phyloP scores from a whole-genome alignment of 2,329 filamentous ascomycete species.

The Sporothrix inflata region DNA sequence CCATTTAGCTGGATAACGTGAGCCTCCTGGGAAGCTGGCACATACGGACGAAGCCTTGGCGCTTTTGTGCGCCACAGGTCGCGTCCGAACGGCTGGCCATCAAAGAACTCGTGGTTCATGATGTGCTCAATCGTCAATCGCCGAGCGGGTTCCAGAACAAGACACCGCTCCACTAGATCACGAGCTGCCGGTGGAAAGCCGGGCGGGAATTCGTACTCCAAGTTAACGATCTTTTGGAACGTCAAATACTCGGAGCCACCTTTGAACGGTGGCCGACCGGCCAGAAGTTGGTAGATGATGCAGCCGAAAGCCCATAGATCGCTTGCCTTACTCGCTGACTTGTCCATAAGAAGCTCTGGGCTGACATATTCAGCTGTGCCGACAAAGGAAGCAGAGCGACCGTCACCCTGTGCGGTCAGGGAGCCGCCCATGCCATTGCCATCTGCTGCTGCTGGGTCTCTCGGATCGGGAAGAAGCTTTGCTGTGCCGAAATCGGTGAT shows the following conservation, averaged over 20 bases:
- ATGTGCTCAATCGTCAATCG: constrained; percentile 93
- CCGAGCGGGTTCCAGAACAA: constrained; percentile 84
- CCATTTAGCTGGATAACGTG: constrained; percentile 74
- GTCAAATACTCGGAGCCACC: constrained; percentile 94
- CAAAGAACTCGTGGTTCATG: constrained; percentile 94
- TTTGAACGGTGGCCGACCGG: constrained; percentile 97
- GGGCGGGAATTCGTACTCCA: constrained; percentile 91
- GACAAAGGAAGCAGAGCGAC: constrained; percentile 89
- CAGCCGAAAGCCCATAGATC: constrained; percentile 98
- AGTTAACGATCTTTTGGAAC: constrained; percentile 94
- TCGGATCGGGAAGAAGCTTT: constrained; percentile 75
- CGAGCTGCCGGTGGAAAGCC: constrained; percentile 85
- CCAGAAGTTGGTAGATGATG: constrained; percentile 93
- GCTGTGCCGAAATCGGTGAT: constrained; percentile 99
- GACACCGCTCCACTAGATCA: constrained; percentile 85
- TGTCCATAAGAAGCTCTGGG: constrained; percentile 93
- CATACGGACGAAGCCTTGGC: constrained; percentile 81
- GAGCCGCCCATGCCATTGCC: constrained; percentile 32
- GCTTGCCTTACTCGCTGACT: constrained; percentile 96
- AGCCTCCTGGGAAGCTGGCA: constrained; percentile 74
- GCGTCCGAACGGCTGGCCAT: constrained; percentile 82
- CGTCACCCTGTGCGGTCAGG: constrained; percentile 53
- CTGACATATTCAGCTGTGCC: constrained; percentile 98
- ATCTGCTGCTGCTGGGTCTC: constrained; percentile 51
- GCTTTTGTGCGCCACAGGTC: constrained; percentile 87